Conservation (phyloP, 805 yeast species). For the Lipomyces chichibuensis region DNA sequence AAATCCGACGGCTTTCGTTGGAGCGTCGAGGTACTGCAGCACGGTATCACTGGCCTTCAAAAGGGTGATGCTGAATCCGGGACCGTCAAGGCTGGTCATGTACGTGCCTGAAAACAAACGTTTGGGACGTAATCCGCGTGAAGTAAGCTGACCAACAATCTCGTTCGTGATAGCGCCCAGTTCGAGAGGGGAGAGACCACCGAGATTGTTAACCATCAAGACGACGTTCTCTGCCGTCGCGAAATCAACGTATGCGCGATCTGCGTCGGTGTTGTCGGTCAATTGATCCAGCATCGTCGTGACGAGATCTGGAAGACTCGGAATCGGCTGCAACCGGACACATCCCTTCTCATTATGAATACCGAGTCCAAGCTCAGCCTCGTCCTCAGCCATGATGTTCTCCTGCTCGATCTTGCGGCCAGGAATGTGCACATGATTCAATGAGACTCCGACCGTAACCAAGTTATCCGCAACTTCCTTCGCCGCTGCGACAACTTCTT, state of each 20-base stretch:
- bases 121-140: constrained; percentile 57
- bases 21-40: constrained; percentile 64
- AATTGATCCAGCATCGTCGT: constrained; percentile 63
- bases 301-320: constrained; percentile 65
- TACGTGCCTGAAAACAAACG: constrained; percentile 75
- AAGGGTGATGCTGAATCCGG: constrained; percentile 85
- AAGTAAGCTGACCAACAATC: constrained; percentile 35
- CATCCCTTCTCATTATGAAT: constrained; percentile 95
- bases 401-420: constrained; percentile 61
- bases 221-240: constrained; percentile 63
- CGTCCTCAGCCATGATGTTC: constrained; percentile 56
- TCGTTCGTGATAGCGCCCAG: constrained; percentile 70
- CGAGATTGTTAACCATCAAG: constrained; percentile 78
- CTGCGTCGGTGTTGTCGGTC: constrained; percentile 64
- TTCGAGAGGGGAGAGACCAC: constrained; percentile 85
- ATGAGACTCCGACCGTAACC: constrained; percentile 86
- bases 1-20: constrained; percentile 87
- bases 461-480: constrained; percentile 61
- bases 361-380: constrained; percentile 92
- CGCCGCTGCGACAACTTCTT: constrained; percentile 62
- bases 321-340: constrained; percentile 64
- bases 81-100: constrained; percentile 88
- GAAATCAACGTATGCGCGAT: constrained; percentile 80
- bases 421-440: constrained; percentile 89
- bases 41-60: constrained; percentile 66